Percentiles rank a stretch among this genome's conserved stretches.
phyloP scores from a whole-genome alignment of 139 green algal species.

The Chlorella sp. region DNA sequence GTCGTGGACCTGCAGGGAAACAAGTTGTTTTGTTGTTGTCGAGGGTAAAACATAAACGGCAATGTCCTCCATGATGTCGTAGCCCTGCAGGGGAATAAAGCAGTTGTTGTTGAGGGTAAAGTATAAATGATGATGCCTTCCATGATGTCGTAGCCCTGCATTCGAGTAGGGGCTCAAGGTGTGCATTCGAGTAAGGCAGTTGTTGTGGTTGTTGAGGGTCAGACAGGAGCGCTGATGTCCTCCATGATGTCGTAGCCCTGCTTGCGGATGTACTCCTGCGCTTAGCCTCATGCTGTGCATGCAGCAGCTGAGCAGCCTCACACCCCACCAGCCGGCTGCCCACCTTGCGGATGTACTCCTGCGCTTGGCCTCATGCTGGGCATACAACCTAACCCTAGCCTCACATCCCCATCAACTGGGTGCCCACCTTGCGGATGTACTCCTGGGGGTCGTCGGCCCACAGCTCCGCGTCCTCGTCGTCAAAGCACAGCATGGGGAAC shows the following conservation, averaged over 20 bases:
- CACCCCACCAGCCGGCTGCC: neutral
- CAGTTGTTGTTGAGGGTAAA: no score
- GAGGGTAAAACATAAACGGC: neutral
- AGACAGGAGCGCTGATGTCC: neutral
- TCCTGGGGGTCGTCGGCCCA: constrained; percentile 97
- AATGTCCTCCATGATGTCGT: constrained; percentile 50
- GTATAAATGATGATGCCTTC: no score
- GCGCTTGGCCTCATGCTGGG: no score
- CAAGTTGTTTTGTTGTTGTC: neutral
- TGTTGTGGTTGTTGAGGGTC: neutral
- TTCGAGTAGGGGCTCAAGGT: no score
- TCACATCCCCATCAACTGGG: neutral
- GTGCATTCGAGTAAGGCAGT: neutral
- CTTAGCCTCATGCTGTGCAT: neutral
- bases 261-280: neutral
- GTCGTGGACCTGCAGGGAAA: no score
- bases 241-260: constrained; percentile 74
- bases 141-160: constrained; percentile 80
- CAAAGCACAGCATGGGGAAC: constrained; percentile 93
- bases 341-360: constrained; percentile 9
- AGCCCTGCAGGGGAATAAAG: constrained; percentile 60
- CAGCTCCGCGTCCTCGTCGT: constrained; percentile 87
- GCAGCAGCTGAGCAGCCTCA: neutral
- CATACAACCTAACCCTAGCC: no score
- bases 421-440: constrained; percentile 91